Base-by-base conservation (phyloP, 805 yeast species). In the Tetrapisispora nanseiensis region DNA sequence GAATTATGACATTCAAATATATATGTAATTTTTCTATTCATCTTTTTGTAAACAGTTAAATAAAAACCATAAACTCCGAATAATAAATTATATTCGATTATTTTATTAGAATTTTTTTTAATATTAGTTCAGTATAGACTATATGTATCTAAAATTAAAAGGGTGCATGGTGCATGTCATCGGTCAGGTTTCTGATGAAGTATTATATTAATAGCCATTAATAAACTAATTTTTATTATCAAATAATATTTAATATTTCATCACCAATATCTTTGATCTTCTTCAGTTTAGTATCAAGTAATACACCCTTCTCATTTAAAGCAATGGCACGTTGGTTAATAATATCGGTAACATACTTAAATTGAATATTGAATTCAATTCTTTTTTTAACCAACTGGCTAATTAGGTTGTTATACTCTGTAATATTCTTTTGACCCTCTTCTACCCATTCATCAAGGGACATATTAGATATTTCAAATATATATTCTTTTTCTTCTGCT, bases 241-340 rank as follows among this genome's bases (percentile, higher is more conserved):
- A 51, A 49, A 70, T 52, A 23, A 63, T 55, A 40, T 57, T 50
- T 20, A 62, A 54, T 34, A 66, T 66, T 40, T 69, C 72, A 34
- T 59, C 61, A 12, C 75, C 75, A 26, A 71, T 54, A n/a, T 56
- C 61, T 44, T 65, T 69, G 21, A 73, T 57, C 41, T 62, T 63
- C 2, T 41, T 41, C 41, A 66, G 49, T 48, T 68, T 67, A 15
- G 51, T 56, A 46, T 66, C 64, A 20, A 68, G 40, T 12, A 52
- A 48, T 3, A 42, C 45, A 30, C 65, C 70, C 39, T 60, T 62
- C 6, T 48, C 42, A 31, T 57, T 61, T 30, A 68, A 52, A 10
- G 59, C 56, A 9, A 46, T 47, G 2, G 68, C 68, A 37, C 68
- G 52, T 3, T 55, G 56, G 43, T 68, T 66, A 11, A 71, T 63